Percentiles rank a stretch among this genome's conserved stretches.
Evolutionary conservation across 2,329 filamentous ascomycete genomes (phyloP).

Genomic region (Penicillium sp.): DNA sequence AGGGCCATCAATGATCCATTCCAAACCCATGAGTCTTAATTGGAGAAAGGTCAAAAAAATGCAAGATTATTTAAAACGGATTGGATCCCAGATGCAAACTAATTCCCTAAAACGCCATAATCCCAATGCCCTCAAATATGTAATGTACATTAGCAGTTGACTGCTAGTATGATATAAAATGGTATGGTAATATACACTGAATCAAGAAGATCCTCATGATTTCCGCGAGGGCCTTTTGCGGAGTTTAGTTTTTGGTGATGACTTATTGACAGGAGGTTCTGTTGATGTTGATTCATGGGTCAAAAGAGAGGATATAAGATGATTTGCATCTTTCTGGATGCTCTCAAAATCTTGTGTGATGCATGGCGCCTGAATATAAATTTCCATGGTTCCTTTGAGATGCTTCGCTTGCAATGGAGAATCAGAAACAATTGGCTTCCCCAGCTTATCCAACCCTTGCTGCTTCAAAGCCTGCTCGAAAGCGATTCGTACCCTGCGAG

Average conservation of each 20-base stretch:
- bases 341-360: constrained; percentile 23
- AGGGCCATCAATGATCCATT: constrained; percentile 1
- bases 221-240: background rate
- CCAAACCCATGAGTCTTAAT: background rate
- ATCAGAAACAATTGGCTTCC: constrained; percentile 8
- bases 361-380: constrained; percentile 24
- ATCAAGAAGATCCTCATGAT: background rate
- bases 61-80: background rate
- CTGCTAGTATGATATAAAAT: constrained; percentile 12
- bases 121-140: background rate
- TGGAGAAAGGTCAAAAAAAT: background rate
- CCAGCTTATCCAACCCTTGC: constrained; percentile 46
- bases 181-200: constrained; percentile 6
- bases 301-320: constrained; percentile 11
- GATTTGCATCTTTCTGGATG: constrained; percentile 25
- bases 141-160: constrained; percentile 1
- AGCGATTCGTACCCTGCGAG: constrained; percentile 46
- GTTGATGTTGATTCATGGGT: constrained; percentile 3
- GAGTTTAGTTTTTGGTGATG: background rate
- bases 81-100: background rate
- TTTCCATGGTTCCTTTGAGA: constrained; percentile 40
- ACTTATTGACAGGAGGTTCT: background rate
- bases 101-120: constrained; percentile 1
- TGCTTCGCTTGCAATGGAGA: constrained; percentile 2
- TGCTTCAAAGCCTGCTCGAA: constrained; percentile 48